Percentiles rank a stretch among this genome's conserved stretches.
Evolutionary conservation across 78 protist species (phyloP).

Genomic region (Dictyostelium firmibasis): DNA sequence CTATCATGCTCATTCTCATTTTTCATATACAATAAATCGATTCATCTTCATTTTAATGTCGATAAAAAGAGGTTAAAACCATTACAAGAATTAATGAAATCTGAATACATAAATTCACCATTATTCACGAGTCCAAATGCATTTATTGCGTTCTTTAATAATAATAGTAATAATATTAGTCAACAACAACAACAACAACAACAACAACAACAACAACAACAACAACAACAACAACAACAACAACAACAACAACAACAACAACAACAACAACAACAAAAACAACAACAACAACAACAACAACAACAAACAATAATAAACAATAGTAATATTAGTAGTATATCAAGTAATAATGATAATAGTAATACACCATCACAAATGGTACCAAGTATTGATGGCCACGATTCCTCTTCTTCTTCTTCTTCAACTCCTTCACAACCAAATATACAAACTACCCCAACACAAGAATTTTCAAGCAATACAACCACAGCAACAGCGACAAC

Average conservation of each 20-base stretch:
- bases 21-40: constrained; percentile 16
- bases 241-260: not conserved
- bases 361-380: not conserved
- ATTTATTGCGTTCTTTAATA: not conserved
- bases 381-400: not conserved
- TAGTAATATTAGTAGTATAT: not conserved
- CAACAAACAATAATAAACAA: not conserved
- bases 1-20: constrained; percentile 59
- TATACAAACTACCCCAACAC: not conserved
- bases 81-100: not conserved
- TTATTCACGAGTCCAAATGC: constrained; percentile 54
- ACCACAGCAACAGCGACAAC: not conserved
- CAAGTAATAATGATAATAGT: not conserved
- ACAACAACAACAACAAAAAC: not conserved
- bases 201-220: not conserved
- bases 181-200: not conserved
- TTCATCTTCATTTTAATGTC: constrained; percentile 36
- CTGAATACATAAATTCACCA: constrained; percentile 5
- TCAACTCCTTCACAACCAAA: not conserved
- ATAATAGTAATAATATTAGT: not conserved
- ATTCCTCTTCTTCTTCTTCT: not conserved
- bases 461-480: not conserved
- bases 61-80: constrained; percentile 47
- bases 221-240: not conserved
- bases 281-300: not conserved